Evolutionary conservation across 345 rosid species (phyloP), one percentile per base, ranked within the genome.

Genomic region (Limnanthes douglasii): DNA sequence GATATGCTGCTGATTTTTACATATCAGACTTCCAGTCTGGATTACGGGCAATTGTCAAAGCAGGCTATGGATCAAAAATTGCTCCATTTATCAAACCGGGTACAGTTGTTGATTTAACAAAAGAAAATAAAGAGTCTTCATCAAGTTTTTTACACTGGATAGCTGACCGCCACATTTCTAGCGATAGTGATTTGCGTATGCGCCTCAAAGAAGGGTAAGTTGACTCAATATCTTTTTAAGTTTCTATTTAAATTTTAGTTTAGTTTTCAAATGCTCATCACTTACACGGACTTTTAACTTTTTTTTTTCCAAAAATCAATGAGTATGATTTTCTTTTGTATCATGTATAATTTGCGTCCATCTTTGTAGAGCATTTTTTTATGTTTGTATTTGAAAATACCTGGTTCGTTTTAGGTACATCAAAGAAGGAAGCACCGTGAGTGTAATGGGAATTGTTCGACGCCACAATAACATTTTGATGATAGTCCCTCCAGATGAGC

Each of bases 341-440:
- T n/a, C n/a, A n/a, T n/a, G n/a, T n/a, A n/a, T n/a, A n/a, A n/a
- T n/a, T n/a, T n/a, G n/a, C n/a, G n/a, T n/a, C n/a, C n/a, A n/a
- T n/a, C n/a, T n/a, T n/a, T n/a, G n/a, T n/a, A n/a, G n/a, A n/a
- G n/a, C n/a, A n/a, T n/a, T n/a, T n/a, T n/a, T n/a, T n/a, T n/a
- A n/a, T n/a, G n/a, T n/a, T n/a, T n/a, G n/a, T n/a, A n/a, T n/a
- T n/a, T n/a, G n/a, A n/a, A n/a, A n/a, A n/a, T n/a, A n/a, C n/a
- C n/a, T n/a, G n/a, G n/a, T n/a, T n/a, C n/a, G n/a, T n/a, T n/a
- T n/a, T n/a, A n/a, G 96, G 57, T 78, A 67, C 43, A 75, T 86
- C 44, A 75, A 78, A 58, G 97, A 86, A 78, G 97, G 97, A 38
- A 82, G 88, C 77, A 86, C 97, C 0, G 86, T 86, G 31, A 86